Evolutionary conservation across 345 rosid genomes (phyloP).

Genomic region (Lumnitzera racemosa): DNA sequence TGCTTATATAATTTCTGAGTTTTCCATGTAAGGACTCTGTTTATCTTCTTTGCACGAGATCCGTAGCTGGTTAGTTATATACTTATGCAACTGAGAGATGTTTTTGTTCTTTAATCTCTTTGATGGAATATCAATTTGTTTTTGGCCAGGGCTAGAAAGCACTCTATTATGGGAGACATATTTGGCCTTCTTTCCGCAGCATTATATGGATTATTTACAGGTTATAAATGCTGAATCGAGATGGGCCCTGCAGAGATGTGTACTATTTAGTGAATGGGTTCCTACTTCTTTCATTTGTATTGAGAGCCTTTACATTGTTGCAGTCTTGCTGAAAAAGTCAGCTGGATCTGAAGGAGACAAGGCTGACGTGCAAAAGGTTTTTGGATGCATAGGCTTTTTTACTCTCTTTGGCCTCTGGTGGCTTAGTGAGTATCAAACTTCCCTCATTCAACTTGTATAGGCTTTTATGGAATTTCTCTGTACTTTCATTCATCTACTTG

Average conservation of each 20-base stretch:
- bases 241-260: neutral
- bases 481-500: too few relatives aligned
- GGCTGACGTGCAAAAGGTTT: conserved; percentile 46
- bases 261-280: neutral
- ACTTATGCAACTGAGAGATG: neutral
- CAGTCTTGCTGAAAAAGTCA: conserved; percentile 51
- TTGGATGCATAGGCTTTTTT: conserved; percentile 58
- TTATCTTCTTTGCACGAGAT: too few relatives aligned
- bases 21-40: too few relatives aligned
- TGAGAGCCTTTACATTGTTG: conserved; percentile 7
- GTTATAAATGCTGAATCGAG: conserved; percentile 14
- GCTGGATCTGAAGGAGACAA: conserved; percentile 51
- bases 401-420: conserved; percentile 60
- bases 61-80: neutral
- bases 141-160: conserved; percentile 32
- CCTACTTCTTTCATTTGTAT: conserved; percentile 3
- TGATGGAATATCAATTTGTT: conserved; percentile 6
- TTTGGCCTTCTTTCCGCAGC: conserved; percentile 53
- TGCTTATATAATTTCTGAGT: too few relatives aligned
- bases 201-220: conserved; percentile 49
- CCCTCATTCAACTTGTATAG: too few relatives aligned
- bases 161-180: conserved; percentile 39
- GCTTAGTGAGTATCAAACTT: conserved; percentile 35
- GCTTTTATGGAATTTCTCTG: too few relatives aligned
- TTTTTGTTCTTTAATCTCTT: neutral